Base-by-base conservation (phyloP, 192 early-diverging fungal genomes). In the Coemansia brasiliensis region DNA sequence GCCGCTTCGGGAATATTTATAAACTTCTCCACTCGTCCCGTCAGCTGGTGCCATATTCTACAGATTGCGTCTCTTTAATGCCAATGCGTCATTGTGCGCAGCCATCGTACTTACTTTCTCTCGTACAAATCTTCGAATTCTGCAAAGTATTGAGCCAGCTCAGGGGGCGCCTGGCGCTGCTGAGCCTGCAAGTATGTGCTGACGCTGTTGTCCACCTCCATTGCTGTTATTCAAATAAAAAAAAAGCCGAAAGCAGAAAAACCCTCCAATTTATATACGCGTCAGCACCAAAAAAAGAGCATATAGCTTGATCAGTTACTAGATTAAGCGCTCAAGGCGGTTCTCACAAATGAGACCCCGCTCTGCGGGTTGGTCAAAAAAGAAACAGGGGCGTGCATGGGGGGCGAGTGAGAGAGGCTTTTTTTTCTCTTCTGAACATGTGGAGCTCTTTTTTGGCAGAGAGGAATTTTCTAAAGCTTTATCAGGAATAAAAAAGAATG, bases 11-110 rank as follows among this genome's bases (percentile, higher is more conserved):
- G 92, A 16, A 86, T 71, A 57, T 81, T 83, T 57, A 94, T 82
- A 62, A 95, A 95, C 45, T 85, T 83, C 40, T 91, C 81, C 2
- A 98, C 81, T 29, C 79, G 80, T 37, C 87, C 44, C 21, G 96
- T 98, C 50, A 99, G 83, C 71, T 99, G 97, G 69, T 99, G 97
- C 95, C 95, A 99, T 53, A 99, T 84, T 68, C 94, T 97, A 79
- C 17, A 42, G 40, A n/a, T 18, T 17, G n/a, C 40, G 6, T 49
- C 16, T 5, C 20, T 37, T 16, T 37, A 52, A 52, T 17, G 37
- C 13, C n/a, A n/a, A n/a, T n/a, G n/a, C n/a, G n/a, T n/a, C n/a
- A n/a, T n/a, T n/a, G n/a, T n/a, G n/a, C n/a, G n/a, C n/a, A n/a
- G n/a, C n/a, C 41, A 43, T 43, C 9, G 13, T 48, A 58, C 86